Evolutionary conservation across 164 flowering plant genomes (phyloP), one percentile per base, ranked within the genome.

Genomic region (Berberis vulgaris): DNA sequence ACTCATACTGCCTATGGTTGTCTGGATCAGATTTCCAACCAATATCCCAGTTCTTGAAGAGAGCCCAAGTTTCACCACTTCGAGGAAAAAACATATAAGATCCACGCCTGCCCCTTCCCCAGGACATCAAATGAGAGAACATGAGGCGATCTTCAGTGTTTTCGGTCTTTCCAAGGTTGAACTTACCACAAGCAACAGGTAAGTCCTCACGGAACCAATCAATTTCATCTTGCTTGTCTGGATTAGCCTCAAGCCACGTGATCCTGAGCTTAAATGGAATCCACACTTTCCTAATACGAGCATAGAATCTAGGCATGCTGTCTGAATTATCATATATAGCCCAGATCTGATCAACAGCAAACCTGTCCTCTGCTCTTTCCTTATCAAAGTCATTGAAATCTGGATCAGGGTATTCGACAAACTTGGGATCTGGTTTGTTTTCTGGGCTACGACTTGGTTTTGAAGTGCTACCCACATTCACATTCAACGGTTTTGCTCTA

Each of bases 31-130:
- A 68, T 39, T 67, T 75, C 87, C 92, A 84, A 39, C 61, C 65
- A 5, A 78, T 73, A 63, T 82, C 79, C 92, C 92, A 82, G 65
- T 78, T 55, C 69, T 72, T 80, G 63, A 76, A 84, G 2, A 86
- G 59, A 4, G 92, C 89, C 92, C 92, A 86, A 26, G 78, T 77
- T 63, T 86, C 87, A 44, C 87, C 86, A 68, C 75, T 77, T 50
- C 73, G 70, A 56, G 92, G 92, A 64, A 79, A 79, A 60, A 86
- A 68, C 59, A 72, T 7, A 65, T 57, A 49, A 39, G 45, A 45
- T 50, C 58, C 39, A 45, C 43, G 45, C 8, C 2, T 52, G 26
- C 58, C 59, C 64, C 59, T 63, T 45, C 43, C 59, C 56, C 57
- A 69, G 0, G 53, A 63, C 57, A 59, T 62, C 71, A 62, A 64